Evolutionary conservation across 306 rosid genomes (phyloP).

Genomic region (Cicer judaicum): DNA sequence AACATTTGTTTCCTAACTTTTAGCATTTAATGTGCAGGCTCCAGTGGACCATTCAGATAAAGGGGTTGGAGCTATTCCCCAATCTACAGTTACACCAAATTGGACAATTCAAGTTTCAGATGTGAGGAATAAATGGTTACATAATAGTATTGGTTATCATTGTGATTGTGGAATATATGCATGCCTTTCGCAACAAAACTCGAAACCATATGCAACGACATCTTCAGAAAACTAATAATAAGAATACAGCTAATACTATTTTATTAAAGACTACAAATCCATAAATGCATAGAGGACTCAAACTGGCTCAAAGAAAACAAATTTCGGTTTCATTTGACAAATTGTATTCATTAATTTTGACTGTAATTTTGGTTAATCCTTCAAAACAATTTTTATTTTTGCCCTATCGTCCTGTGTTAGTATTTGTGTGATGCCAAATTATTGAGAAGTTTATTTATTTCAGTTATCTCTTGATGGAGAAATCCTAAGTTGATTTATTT

Average conservation of each 20-base stretch:
- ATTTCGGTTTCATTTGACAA: slow-evolving; percentile 14
- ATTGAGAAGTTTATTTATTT: not conserved
- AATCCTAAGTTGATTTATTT: slow-evolving; percentile 6
- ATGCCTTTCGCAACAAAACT: not conserved
- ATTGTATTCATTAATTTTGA: not conserved
- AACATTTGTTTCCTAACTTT: not conserved
- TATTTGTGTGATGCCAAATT: not conserved
- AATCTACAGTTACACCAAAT: slow-evolving; percentile 47
- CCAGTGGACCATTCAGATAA: slow-evolving; percentile 40
- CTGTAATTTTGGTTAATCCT: slow-evolving; percentile 9
- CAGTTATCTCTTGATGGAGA: not conserved
- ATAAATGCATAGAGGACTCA: not conserved
- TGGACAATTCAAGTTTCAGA: slow-evolving; percentile 58
- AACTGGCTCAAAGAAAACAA: not conserved
- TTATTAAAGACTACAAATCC: not conserved
- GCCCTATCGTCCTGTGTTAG: not conserved
- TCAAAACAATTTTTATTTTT: slow-evolving; percentile 5
- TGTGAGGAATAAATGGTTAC: slow-evolving; percentile 49
- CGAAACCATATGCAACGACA: not conserved
- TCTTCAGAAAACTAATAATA: not conserved
- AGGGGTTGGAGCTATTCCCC: slow-evolving; percentile 48
- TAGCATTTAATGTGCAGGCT: slow-evolving; percentile 49
- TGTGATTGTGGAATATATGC: slow-evolving; percentile 2
- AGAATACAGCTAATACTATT: not conserved
- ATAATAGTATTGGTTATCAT: slow-evolving; percentile 2